phyloP scores from a whole-genome alignment of 805 yeast species.

The Saccharomycopsis lassenensis region DNA sequence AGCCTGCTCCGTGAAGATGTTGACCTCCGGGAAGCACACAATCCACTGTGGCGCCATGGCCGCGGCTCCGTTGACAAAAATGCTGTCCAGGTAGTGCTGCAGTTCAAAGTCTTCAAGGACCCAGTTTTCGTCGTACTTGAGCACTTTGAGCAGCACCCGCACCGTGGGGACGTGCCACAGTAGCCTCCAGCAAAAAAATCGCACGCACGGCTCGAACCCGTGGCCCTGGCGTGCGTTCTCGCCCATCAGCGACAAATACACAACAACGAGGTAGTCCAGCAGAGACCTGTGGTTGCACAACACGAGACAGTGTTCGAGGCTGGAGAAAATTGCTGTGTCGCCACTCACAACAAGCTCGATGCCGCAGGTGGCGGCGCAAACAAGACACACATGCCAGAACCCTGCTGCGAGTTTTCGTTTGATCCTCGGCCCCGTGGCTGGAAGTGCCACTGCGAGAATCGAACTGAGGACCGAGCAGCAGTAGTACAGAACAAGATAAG shows the following conservation, averaged over 20 bases:
- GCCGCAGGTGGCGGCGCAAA: no score
- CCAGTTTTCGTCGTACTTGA: constrained; percentile 64
- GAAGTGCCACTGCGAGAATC: no score
- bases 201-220: constrained; percentile 30
- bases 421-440: no score
- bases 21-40: constrained; percentile 78
- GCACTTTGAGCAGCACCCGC: constrained; percentile 33
- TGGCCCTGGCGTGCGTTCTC: constrained; percentile 3
- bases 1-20: constrained; percentile 44
- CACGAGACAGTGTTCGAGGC: background rate
- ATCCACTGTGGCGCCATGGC: constrained; percentile 40
- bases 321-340: no score
- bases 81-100: constrained; percentile 26
- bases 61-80: constrained; percentile 19
- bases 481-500: no score
- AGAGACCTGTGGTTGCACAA: constrained; percentile 13
- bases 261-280: constrained; percentile 13
- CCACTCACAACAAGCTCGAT: no score
- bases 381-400: no score
- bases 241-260: no score
- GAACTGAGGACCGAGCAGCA: no score
- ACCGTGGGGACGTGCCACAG: constrained; percentile 53
- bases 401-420: no score
- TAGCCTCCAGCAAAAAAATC: constrained; percentile 61
- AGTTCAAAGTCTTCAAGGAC: constrained; percentile 27